phyloP scores from a whole-genome alignment of 1,284 basidiomycete species.

The Sutorius eximius region DNA sequence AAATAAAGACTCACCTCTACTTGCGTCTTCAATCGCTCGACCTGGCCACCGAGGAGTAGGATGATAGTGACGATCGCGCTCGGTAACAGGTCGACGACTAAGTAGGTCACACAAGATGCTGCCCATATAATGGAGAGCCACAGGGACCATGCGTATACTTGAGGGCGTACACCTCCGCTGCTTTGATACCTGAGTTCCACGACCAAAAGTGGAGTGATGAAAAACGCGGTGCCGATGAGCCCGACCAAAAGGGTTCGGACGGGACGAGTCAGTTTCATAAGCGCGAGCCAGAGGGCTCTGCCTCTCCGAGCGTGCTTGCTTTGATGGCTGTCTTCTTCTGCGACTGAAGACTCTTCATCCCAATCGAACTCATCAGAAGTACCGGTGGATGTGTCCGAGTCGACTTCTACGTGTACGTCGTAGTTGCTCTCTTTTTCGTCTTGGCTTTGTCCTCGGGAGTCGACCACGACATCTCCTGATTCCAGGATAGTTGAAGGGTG shows the following conservation, averaged over 20 bases:
- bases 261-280: constrained; percentile 65
- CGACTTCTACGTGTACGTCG: constrained; percentile 22
- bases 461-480: background rate
- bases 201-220: constrained; percentile 69
- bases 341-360: constrained; percentile 51
- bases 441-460: background rate
- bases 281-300: constrained; percentile 59
- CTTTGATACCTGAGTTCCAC: constrained; percentile 60
- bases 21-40: constrained; percentile 63
- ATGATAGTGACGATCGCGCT: constrained; percentile 54
- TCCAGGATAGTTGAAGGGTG: constrained; percentile 9
- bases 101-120: constrained; percentile 57
- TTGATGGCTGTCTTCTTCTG: constrained; percentile 18
- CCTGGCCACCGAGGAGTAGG: constrained; percentile 56
- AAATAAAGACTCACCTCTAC: constrained; percentile 51
- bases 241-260: constrained; percentile 58
- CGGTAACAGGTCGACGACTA: constrained; percentile 66
- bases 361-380: constrained; percentile 73
- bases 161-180: constrained; percentile 44
- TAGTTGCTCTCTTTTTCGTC: constrained; percentile 11
- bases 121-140: constrained; percentile 74
- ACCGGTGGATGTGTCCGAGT: constrained; percentile 59
- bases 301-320: constrained; percentile 41
- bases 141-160: constrained; percentile 69
- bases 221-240: constrained; percentile 56